phyloP scores from a whole-genome alignment of 2,329 filamentous ascomycete genomes.

The Sclerotiophoma versabilis region DNA sequence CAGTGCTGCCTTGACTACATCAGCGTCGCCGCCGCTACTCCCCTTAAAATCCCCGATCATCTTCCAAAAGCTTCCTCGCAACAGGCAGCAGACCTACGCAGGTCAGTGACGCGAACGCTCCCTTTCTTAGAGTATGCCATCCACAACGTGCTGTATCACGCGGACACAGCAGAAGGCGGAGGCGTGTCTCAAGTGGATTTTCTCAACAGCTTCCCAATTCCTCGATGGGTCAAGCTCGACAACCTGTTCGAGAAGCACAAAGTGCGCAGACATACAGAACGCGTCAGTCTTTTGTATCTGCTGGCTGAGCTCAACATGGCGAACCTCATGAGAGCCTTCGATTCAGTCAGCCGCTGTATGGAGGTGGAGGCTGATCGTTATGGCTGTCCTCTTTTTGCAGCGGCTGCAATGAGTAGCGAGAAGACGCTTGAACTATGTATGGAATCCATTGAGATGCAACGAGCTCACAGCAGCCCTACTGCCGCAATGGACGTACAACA shows the following conservation, averaged over 20 bases:
- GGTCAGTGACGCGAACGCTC: conserved; percentile 29
- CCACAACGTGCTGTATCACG: conserved; percentile 52
- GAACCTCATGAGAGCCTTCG: conserved; percentile 39
- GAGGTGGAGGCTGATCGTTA: conserved; percentile 42
- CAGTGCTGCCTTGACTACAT: conserved; percentile 55
- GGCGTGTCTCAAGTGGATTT: conserved; percentile 28
- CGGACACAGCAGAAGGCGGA: conserved; percentile 45
- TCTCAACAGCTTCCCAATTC: conserved; percentile 32
- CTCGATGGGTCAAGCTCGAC: conserved; percentile 39
- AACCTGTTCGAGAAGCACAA: conserved; percentile 45
- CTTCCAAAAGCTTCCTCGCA: not conserved
- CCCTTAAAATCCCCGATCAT: not conserved
- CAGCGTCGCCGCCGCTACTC: conserved; percentile 17
- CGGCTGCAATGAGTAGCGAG: not conserved
- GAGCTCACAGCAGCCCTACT: not conserved
- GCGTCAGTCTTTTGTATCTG: conserved; percentile 26
- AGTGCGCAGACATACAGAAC: conserved; percentile 22
- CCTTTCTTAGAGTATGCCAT: conserved; percentile 59
- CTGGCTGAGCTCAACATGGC: conserved; percentile 30
- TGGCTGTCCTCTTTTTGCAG: conserved; percentile 14
- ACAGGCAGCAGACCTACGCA: not conserved
- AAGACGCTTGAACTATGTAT: not conserved
- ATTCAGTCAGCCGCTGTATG: conserved; percentile 23
- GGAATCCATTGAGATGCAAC: not conserved
- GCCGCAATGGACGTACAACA: not conserved